Evolutionary conservation across 805 yeast species (phyloP), one percentile per base, ranked within the genome.

Genomic region (Candida nemodendra): DNA sequence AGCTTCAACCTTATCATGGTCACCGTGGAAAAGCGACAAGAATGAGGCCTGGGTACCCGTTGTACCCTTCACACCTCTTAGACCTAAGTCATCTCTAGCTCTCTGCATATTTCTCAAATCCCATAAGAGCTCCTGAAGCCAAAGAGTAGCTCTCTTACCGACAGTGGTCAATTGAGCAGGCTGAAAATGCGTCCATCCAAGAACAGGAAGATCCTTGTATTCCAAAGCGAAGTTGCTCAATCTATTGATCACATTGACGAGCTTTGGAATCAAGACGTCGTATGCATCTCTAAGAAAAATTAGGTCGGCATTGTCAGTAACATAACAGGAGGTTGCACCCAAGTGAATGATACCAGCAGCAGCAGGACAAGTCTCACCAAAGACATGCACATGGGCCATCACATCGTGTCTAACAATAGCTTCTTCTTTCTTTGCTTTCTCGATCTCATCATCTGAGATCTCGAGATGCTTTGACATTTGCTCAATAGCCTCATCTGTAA

Each of bases 181-280:
- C 72, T 93, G 99, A 79, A 93, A 93, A 68, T 93, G 99, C 41
- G 99, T 93, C 98, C 98, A 93, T 24, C 99, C 99, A 50, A 93
- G 76, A 30, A 90, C 96, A 25, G 99, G 98, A 66, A 90, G 66
- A 65, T 93, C 98, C 71, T 93, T 93, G 74, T 91, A 79, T 64
- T 85, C 79, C 48, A 88, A 61, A 31, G 99, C 98, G 64, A 93
- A 93, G 61, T 84, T 71, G 43, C 88, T 67, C 62, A 93, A 73
- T 66, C 96, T 79, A 73, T 90, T 84, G 54, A 93, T 93, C 50
- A 93, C 98, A 56, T 93, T 93, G 54, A 89, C 98, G 54, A 93
- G 76, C 68, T 93, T 93, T 47, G 96, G 96, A 61, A 93, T 89
- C 55, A 93, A 68, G 26, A 93, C 66, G 54, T 93, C 99, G 60